Conservation (phyloP, 108 stramenopile genomes). For the Mediolabrus comicus region DNA sequence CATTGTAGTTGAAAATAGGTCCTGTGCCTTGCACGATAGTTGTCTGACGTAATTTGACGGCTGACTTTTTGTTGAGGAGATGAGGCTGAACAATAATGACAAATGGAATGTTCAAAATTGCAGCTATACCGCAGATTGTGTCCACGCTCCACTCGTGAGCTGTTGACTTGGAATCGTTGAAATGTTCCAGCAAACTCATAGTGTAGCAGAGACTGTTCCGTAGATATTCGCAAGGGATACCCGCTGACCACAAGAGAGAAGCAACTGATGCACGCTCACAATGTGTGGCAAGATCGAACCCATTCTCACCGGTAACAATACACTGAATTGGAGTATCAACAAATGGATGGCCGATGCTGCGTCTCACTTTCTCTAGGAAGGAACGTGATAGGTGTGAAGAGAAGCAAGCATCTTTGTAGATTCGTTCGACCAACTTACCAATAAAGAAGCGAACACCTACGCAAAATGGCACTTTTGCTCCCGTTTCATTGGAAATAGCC, state of each 20-base stretch:
- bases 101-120: constrained; percentile 69
- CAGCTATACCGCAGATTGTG: constrained; percentile 71
- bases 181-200: constrained; percentile 52
- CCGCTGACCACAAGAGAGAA: constrained; percentile 60
- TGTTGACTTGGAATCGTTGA: constrained; percentile 14
- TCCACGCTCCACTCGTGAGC: constrained; percentile 55
- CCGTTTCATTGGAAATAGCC: too few species aligned
- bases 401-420: constrained; percentile 46
- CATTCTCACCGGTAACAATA: constrained; percentile 63
- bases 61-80: constrained; percentile 64
- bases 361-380: constrained; percentile 42
- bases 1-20: constrained; percentile 25
- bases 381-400: constrained; percentile 12
- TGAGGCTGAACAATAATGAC: constrained; percentile 77
- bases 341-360: constrained; percentile 63
- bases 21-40: constrained; percentile 19
- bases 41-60: constrained; percentile 61
- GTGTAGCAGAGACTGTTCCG: constrained; percentile 67
- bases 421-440: constrained; percentile 65
- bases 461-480: constrained; percentile 66
- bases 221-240: constrained; percentile 77
- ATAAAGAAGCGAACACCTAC: constrained; percentile 62
- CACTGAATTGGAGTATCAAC: constrained; percentile 48
- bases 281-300: constrained; percentile 53
- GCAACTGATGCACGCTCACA: constrained; percentile 62